Evolutionary conservation across 352 stramenopile species (phyloP).

Genomic region (Aphanomyces stellatus): DNA sequence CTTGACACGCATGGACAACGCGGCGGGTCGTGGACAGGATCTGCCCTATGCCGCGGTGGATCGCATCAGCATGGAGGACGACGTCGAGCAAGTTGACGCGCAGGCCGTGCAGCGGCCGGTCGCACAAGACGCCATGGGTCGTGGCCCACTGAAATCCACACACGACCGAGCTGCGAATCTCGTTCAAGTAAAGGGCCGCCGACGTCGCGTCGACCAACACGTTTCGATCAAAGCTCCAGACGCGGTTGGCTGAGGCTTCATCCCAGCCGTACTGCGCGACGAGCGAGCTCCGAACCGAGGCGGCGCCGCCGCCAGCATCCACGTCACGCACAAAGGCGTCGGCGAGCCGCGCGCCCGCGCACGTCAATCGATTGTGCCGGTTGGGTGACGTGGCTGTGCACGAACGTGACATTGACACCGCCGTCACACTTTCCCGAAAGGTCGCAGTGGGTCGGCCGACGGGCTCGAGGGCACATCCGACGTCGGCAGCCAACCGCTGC

Average conservation of each 20-base stretch:
- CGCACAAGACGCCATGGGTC: slow-evolving; percentile 80
- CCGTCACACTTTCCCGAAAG: slow-evolving; percentile 87
- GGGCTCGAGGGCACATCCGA: slow-evolving; percentile 67
- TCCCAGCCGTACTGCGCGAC: slow-evolving; percentile 86
- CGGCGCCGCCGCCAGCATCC: background rate
- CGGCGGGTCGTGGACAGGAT: slow-evolving; percentile 89
- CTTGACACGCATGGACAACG: slow-evolving; percentile 85
- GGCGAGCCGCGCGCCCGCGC: slow-evolving; percentile 54
- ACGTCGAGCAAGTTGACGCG: slow-evolving; percentile 91
- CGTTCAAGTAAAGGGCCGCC: slow-evolving; percentile 90
- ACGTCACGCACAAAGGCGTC: background rate
- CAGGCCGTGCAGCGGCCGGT: slow-evolving; percentile 83
- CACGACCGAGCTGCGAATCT: slow-evolving; percentile 91
- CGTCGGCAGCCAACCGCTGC: slow-evolving; percentile 91
- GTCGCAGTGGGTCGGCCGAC: slow-evolving; percentile 89
- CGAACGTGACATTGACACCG: slow-evolving; percentile 56
- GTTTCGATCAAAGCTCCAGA: slow-evolving; percentile 87
- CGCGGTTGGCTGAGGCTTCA: slow-evolving; percentile 90
- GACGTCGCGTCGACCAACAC: slow-evolving; percentile 89
- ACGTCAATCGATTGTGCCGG: slow-evolving; percentile 93
- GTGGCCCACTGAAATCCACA: slow-evolving; percentile 88
- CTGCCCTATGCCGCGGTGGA: slow-evolving; percentile 92
- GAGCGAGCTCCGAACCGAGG: slow-evolving; percentile 41
- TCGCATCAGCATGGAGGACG: slow-evolving; percentile 89
- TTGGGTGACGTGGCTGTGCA: slow-evolving; percentile 91